These are phyloP conservation scores for Lecanicillium sp. DNA, from an alignment of 2,329 filamentous ascomycete genomes.

Conservation along the genomic window DNA sequence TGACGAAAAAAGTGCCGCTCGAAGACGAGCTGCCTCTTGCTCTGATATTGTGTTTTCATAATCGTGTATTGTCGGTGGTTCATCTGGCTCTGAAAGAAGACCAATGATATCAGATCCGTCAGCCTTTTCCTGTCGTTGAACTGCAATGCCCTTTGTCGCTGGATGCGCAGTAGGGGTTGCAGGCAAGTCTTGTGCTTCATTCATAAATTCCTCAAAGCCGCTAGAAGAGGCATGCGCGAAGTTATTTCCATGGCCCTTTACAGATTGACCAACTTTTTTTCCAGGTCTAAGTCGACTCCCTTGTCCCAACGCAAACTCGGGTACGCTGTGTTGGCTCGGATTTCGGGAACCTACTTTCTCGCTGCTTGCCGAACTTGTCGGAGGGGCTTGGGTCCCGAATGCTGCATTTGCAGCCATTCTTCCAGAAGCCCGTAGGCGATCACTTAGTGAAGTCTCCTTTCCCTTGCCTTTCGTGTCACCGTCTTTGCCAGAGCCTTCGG, in stretches of 20 bases:
- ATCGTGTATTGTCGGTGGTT: slow-evolving; percentile 1
- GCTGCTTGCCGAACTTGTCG: slow-evolving; percentile 10
- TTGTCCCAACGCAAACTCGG: neutral
- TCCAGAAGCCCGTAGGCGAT: slow-evolving; percentile 19
- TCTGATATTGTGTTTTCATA: slow-evolving; percentile 3
- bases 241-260: neutral
- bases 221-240: neutral
- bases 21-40: slow-evolving; percentile 5
- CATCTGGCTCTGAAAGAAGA: slow-evolving; percentile 9
- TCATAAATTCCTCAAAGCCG: slow-evolving; percentile 3
- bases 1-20: neutral
- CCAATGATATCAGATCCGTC: slow-evolving; percentile 12
- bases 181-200: neutral
- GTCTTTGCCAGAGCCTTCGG: too few relatives aligned
- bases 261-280: neutral
- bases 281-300: neutral
- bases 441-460: slow-evolving; percentile 11
- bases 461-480: slow-evolving; percentile 8
- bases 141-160: neutral
- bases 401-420: slow-evolving; percentile 17
- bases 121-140: slow-evolving; percentile 7
- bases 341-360: slow-evolving; percentile 8
- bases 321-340: neutral
- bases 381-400: slow-evolving; percentile 9
- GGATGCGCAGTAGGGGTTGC: neutral